Evolutionary conservation across 169 alveolate species (phyloP).

Genomic region (Plasmodium sp.): DNA sequence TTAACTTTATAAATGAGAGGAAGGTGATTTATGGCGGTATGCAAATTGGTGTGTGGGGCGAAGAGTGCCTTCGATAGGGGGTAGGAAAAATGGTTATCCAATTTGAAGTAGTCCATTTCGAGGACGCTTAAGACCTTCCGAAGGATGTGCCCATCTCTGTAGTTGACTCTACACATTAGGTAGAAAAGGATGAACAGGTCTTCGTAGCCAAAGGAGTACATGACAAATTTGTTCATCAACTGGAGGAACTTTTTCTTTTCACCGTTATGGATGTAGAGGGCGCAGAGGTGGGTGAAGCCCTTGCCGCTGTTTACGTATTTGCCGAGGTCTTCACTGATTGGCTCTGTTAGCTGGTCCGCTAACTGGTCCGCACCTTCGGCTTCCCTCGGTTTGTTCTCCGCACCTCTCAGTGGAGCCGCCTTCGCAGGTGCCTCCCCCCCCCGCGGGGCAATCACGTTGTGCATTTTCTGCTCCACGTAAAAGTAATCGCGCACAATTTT

Average conservation of each 20-base stretch:
- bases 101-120: constrained; percentile 42
- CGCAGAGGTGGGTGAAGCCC: constrained; percentile 31
- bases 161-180: constrained; percentile 47
- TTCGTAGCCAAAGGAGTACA: constrained; percentile 51
- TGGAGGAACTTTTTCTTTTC: constrained; percentile 44
- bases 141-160: constrained; percentile 2
- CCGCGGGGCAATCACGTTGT: constrained; percentile 29
- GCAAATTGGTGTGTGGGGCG: constrained; percentile 30
- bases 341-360: background rate
- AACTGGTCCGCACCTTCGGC: background rate
- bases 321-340: constrained; percentile 4
- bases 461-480: constrained; percentile 46
- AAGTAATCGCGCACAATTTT: constrained; percentile 56
- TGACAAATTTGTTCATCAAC: constrained; percentile 3
- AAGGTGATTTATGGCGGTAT: constrained; percentile 39
- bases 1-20: constrained; percentile 40
- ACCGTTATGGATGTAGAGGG: constrained; percentile 51
- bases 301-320: constrained; percentile 41
- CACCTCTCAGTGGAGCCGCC: background rate
- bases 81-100: constrained; percentile 41
- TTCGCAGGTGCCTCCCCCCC: background rate
- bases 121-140: constrained; percentile 12
- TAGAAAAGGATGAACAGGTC: constrained; percentile 61
- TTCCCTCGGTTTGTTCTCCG: background rate
- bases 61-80: constrained; percentile 29